Percentiles rank a stretch among this genome's conserved stretches.
Evolutionary conservation across 148 eudicot species (phyloP).

Genomic region (Rhododendron mucronatum): DNA sequence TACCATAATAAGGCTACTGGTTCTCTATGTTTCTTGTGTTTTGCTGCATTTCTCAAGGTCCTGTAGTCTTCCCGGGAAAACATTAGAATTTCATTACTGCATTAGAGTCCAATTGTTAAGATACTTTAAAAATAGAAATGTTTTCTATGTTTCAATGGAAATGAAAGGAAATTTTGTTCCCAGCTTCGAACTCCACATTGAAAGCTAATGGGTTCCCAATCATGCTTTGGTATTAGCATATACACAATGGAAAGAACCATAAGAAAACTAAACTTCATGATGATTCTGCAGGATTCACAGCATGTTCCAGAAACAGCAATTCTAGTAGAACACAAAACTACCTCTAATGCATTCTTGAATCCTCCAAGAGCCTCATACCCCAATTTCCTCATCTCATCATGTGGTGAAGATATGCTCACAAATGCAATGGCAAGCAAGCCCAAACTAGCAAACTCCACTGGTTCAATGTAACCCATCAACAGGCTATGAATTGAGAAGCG

Average conservation of each 20-base stretch:
- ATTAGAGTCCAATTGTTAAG: background rate
- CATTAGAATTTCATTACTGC: background rate
- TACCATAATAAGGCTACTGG: background rate
- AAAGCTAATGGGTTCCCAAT: background rate
- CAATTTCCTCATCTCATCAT: conserved; percentile 64
- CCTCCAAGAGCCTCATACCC: conserved; percentile 76
- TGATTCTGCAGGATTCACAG: background rate
- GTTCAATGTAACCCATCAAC: conserved; percentile 71
- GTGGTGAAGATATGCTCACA: conserved; percentile 80
- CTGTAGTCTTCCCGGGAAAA: background rate
- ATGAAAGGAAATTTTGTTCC: background rate
- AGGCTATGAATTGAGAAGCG: conserved; percentile 72
- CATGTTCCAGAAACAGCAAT: background rate
- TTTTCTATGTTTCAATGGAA: background rate
- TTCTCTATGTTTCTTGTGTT: background rate
- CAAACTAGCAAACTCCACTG: conserved; percentile 77
- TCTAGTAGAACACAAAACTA: conserved; percentile 21
- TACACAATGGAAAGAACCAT: background rate
- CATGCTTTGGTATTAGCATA: background rate
- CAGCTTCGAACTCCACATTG: background rate
- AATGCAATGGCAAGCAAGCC: conserved; percentile 88
- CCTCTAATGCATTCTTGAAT: conserved; percentile 74
- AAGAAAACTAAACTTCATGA: background rate
- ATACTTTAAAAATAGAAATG: background rate
- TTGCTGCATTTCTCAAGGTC: background rate